Base-by-base conservation (phyloP, 2,329 filamentous ascomycete genomes). In the Fusarium xyrophilum region DNA sequence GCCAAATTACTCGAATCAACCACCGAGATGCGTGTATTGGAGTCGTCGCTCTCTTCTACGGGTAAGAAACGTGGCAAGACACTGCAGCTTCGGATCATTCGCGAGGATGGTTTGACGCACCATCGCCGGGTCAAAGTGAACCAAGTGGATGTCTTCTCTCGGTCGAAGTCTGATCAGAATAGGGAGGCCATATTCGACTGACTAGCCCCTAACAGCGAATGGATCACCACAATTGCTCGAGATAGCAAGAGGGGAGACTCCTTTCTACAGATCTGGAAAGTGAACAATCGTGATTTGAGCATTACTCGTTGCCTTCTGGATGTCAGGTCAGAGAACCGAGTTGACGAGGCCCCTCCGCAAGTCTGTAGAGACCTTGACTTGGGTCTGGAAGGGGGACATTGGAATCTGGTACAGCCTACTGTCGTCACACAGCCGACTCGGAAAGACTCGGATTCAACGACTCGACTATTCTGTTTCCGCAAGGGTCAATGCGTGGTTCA, bases 251-350 rank as follows among this genome's bases (percentile, higher is more conserved):
- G 1, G 6, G 5, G 32, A 2, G 6, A 27, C 3, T 5, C 12
- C 3, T 19, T 21, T 25, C 23, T 50, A 0, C 47, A 50, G 17
- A 6, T 13, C 8, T 50, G 47, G 47, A 50, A 19, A 15, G 32
- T 50, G 9, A 19, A 36, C 9, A 35, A 3, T 6, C 32, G 17
- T 8, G 32, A 36, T 27, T 10, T 50, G 17, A 50, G 47, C 9
- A 6, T 50, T 5, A 48, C 30, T 33, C 47, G 32, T 4, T 14
- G 13, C 17, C 21, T 25, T 14, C 32, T 15, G 23, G 32, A 5
- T 2, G 30, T 9, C 6, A 3, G 6, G 6, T 36, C 13, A 1
- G 13, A 0, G 2, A 11, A 11, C 9, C 9, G 13, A n/a, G 12
- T n/a, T 17, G 23, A 50, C 2, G 1, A 33, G 6, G 15, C 12